Base-by-base conservation (phyloP, 108 stramenopile species). In the Conticribra weissflogii region DNA sequence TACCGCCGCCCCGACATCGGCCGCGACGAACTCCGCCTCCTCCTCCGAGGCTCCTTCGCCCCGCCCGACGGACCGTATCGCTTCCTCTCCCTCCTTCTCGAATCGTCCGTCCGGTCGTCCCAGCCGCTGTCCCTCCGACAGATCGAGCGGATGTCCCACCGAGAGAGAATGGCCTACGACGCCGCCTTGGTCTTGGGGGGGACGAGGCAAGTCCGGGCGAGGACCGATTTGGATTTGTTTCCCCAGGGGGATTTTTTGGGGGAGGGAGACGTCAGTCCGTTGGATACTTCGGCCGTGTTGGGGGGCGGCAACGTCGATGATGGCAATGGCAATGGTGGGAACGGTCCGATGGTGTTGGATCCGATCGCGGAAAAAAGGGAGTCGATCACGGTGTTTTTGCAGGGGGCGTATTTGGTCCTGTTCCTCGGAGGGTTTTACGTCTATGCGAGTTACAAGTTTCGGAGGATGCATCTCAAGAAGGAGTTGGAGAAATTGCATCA, bases 391-490 rank as follows among this genome's bases (percentile, higher is more conserved):
- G 55, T 56, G 3, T 72, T 72, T 55, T 31, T 63, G 2, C 54
- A 72, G 19, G 71, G 71, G 0, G 22, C 27, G 28, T 72, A 47
- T 29, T 48, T 72, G 53, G 71, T 72, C 21, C 12, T 57, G 14
- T 72, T 72, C 22, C 27, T 72, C 5, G 71, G 71, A 22, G 71
- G 71, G 16, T 72, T 72, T 33, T 72, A 72, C 25, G 21, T 72
- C 21, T 72, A 63, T 57, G 71, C 62, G 15, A 63, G 62, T 22
- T 57, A 72, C 36, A 54, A 54, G 30, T 72, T 56, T 18, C 25
- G 62, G 22, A 54, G 62, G 25, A 72, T 61, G 50, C 34, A 72
- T 61, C 30, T 72, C 16, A 72, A 63, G 22, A 51, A 41, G 54
- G 62, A 72, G 28, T 61, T 71, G 34, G 60, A 61, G 27, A n/a